Evolutionary conservation across 2,329 filamentous ascomycete genomes (phyloP).

Genomic region (Colletotrichum musae): DNA sequence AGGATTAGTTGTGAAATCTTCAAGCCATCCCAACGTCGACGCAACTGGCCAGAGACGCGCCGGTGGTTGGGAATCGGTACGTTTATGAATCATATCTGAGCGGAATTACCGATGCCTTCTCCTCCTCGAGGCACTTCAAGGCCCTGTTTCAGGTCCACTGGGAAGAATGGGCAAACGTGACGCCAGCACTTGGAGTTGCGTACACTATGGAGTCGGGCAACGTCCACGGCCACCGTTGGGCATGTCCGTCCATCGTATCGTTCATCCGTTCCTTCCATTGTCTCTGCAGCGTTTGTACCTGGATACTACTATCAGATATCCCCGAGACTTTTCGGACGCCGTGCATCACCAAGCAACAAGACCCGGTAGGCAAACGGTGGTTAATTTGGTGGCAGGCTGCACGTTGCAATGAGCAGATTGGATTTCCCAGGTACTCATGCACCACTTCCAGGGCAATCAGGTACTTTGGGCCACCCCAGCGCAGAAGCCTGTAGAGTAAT

Average conservation of each 20-base stretch:
- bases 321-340: background rate
- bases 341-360: too few species aligned
- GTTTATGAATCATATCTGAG: conserved; percentile 10
- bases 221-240: background rate
- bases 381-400: conserved; percentile 26
- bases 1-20: background rate
- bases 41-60: background rate
- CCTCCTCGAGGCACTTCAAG: conserved; percentile 5
- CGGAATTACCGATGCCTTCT: conserved; percentile 24
- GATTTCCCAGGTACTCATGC: conserved; percentile 11
- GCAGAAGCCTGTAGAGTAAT: background rate
- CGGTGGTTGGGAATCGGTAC: background rate
- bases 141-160: conserved; percentile 28
- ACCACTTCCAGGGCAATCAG: conserved; percentile 4
- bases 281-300: background rate
- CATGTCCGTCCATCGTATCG: background rate
- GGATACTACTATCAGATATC: background rate
- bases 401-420: conserved; percentile 14
- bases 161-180: conserved; percentile 33
- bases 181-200: too few species aligned
- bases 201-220: background rate
- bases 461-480: background rate
- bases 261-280: background rate
- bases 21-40: background rate
- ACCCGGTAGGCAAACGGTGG: conserved; percentile 16